Conservation (phyloP, 257 asterid species). For the Nicotiana otophora region DNA sequence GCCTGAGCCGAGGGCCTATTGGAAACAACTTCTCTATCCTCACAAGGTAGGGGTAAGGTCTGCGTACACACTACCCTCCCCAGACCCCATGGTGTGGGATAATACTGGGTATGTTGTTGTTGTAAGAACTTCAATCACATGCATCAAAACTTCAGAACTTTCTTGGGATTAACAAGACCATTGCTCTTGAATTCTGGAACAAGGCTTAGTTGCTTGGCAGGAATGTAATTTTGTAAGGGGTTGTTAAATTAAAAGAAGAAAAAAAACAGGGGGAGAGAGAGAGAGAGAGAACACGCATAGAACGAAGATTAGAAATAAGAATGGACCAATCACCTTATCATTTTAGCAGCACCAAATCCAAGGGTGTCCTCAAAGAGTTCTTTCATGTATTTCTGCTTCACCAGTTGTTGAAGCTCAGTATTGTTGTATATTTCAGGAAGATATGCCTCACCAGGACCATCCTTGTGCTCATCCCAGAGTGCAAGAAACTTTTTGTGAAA, state of each 20-base stretch:
- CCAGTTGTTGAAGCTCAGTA: conserved; percentile 51
- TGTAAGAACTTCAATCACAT: neutral
- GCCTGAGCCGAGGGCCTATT: no score
- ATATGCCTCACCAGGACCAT: conserved; percentile 93
- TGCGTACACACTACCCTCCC: no score
- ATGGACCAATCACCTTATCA: conserved; percentile 59
- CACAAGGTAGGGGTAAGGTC: no score
- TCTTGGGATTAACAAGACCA: neutral
- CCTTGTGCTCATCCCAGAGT: conserved; percentile 85
- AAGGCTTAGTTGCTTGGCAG: neutral
- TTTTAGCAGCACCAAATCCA: conserved; percentile 96
- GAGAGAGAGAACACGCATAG: neutral
- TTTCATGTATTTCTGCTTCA: conserved; percentile 60
- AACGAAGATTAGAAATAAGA: neutral
- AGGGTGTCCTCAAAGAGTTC: conserved; percentile 77
- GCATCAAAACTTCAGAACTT: neutral
- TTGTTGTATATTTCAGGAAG: conserved; percentile 74
- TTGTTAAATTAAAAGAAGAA: neutral
- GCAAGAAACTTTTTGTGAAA: conserved; percentile 66
- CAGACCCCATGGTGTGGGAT: no score
- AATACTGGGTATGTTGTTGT: no score
- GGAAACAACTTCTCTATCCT: no score
- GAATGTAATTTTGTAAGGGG: neutral
- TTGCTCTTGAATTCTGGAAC: neutral
- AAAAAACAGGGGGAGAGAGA: neutral